phyloP scores from a whole-genome alignment of 1,284 basidiomycete genomes.

The Paramarasmius palmivorus region DNA sequence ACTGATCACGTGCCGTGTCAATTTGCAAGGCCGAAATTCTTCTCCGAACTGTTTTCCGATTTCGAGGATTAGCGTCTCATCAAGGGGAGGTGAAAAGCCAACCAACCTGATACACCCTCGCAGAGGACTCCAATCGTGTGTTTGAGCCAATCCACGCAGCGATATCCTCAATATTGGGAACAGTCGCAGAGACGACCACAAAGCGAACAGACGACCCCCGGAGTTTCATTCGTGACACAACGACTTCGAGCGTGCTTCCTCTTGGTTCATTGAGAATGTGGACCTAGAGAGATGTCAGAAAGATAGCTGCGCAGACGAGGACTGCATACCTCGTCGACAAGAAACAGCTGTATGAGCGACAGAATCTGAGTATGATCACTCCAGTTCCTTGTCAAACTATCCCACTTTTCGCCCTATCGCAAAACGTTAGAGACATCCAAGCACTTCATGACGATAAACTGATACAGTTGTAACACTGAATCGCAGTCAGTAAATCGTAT shows the following conservation, averaged over 20 bases:
- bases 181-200: constrained; percentile 89
- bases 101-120: constrained; percentile 72
- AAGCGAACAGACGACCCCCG: constrained; percentile 75
- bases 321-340: constrained; percentile 83
- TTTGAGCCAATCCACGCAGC: constrained; percentile 82
- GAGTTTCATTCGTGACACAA: constrained; percentile 90
- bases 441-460: constrained; percentile 9
- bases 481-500: constrained; percentile 5
- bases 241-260: constrained; percentile 91
- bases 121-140: constrained; percentile 40
- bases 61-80: background rate
- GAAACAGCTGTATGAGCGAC: constrained; percentile 72
- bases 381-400: constrained; percentile 86
- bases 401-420: constrained; percentile 89
- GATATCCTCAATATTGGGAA: constrained; percentile 91
- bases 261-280: constrained; percentile 90
- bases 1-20: constrained; percentile 72
- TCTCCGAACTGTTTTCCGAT: constrained; percentile 84
- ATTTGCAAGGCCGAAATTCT: constrained; percentile 83
- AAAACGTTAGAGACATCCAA: background rate
- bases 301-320: background rate
- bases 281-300: constrained; percentile 51
- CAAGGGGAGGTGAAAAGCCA: background rate
- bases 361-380: constrained; percentile 63
- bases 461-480: constrained; percentile 2